Percentiles rank a stretch among this genome's conserved stretches.
Conservation (phyloP, 805 yeast species). For the Pichia kluyveri region DNA sequence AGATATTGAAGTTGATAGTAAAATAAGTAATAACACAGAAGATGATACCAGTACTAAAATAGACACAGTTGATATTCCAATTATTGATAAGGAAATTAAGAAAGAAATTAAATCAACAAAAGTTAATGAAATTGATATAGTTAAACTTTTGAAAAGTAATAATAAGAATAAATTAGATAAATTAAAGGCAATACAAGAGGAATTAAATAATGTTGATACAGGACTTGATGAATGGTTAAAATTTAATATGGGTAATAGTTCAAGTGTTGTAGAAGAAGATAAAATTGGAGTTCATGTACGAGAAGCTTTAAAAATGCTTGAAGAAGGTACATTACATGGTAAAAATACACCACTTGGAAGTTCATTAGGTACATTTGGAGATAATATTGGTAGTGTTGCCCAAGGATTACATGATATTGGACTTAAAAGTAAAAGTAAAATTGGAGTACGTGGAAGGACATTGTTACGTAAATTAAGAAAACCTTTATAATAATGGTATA, state of each 20-base stretch:
- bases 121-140: slow-evolving; percentile 1
- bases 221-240: slow-evolving; percentile 36
- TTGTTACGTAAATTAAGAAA: slow-evolving; percentile 19
- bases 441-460: slow-evolving; percentile 19
- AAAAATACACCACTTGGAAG: background rate
- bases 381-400: slow-evolving; percentile 6
- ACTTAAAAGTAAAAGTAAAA: background rate
- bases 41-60: too few relatives aligned
- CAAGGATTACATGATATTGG: slow-evolving; percentile 1
- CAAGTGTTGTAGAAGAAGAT: slow-evolving; percentile 10
- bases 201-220: slow-evolving; percentile 38
- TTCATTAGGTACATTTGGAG: background rate
- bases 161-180: slow-evolving; percentile 30
- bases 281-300: slow-evolving; percentile 44
- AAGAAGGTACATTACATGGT: background rate
- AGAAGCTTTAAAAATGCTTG: slow-evolving; percentile 18
- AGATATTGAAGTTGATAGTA: too few relatives aligned
- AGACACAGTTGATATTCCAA: background rate
- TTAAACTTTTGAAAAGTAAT: background rate
- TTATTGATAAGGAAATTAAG: too few relatives aligned
- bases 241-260: slow-evolving; percentile 5
- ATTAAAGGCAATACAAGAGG: slow-evolving; percentile 33
- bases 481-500: background rate
- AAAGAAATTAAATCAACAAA: background rate
- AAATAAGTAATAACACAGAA: too few relatives aligned